Percentiles rank a stretch among this genome's conserved stretches.
Conservation (phyloP, 495 filamentous ascomycete genomes). For the Haplographium delicatum region DNA sequence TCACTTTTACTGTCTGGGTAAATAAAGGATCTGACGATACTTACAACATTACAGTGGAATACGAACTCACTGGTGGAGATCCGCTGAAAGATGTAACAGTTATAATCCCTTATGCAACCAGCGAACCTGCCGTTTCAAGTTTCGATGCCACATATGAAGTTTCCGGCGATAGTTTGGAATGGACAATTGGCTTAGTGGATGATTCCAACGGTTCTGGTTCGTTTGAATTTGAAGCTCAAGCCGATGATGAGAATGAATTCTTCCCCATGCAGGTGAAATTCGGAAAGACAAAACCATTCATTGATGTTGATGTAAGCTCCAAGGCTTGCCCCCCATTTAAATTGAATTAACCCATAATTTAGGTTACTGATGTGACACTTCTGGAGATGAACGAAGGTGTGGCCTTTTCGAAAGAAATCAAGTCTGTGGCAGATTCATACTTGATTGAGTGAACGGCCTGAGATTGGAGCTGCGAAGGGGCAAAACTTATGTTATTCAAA, state of each 20-base stretch:
- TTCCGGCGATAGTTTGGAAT: slow-evolving; percentile 86
- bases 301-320: slow-evolving; percentile 79
- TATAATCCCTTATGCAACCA: slow-evolving; percentile 74
- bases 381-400: slow-evolving; percentile 78
- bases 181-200: slow-evolving; percentile 80
- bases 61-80: slow-evolving; percentile 75
- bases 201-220: slow-evolving; percentile 74
- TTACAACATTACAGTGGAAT: slow-evolving; percentile 85
- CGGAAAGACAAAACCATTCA: slow-evolving; percentile 76
- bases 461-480: slow-evolving; percentile 4
- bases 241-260: slow-evolving; percentile 80
- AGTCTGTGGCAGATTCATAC: slow-evolving; percentile 76
- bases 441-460: slow-evolving; percentile 80
- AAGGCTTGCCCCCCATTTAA: not conserved
- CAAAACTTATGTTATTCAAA: slow-evolving; percentile 8
- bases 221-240: slow-evolving; percentile 91
- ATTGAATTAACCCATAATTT: slow-evolving; percentile 11
- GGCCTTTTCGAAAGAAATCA: slow-evolving; percentile 84
- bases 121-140: slow-evolving; percentile 82
- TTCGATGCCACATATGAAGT: slow-evolving; percentile 95
- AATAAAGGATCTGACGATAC: slow-evolving; percentile 75
- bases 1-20: slow-evolving; percentile 94
- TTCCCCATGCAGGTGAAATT: slow-evolving; percentile 95
- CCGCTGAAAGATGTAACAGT: slow-evolving; percentile 78
- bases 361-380: slow-evolving; percentile 68